These are phyloP conservation scores for Tetracentron sinense DNA, from an alignment of 164 flowering plant species.

Conservation along the genomic window DNA sequence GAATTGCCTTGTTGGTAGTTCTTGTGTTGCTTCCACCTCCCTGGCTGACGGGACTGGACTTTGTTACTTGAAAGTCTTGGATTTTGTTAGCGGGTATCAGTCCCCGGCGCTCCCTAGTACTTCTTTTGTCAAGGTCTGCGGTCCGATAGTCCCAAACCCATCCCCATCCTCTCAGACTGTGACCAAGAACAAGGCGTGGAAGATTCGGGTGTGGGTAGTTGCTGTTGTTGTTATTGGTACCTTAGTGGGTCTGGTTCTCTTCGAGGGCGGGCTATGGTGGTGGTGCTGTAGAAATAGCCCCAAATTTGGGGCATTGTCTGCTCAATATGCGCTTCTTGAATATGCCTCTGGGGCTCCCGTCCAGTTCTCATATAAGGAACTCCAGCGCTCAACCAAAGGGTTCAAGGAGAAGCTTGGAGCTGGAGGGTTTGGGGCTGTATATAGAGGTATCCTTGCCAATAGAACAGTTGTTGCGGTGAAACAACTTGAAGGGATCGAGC, in stretches of 20 bases:
- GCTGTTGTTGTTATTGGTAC: constrained; percentile 20
- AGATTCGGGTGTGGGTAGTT: constrained; percentile 18
- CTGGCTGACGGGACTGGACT: constrained; percentile 55
- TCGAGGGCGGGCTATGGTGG: constrained; percentile 31
- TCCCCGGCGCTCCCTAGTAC: constrained; percentile 52
- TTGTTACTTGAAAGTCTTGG: constrained; percentile 38
- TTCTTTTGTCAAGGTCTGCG: constrained; percentile 56
- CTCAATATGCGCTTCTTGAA: constrained; percentile 34
- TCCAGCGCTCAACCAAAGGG: constrained; percentile 34
- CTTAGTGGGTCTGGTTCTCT: constrained; percentile 10
- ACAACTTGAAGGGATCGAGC: constrained; percentile 41
- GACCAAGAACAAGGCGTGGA: not conserved
- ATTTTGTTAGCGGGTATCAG: constrained; percentile 48
- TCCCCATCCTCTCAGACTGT: not conserved
- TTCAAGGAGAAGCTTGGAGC: constrained; percentile 38
- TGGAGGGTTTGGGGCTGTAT: constrained; percentile 39
- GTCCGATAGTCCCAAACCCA: too few species aligned
- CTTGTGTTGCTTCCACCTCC: constrained; percentile 52
- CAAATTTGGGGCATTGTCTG: constrained; percentile 25
- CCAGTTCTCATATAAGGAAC: constrained; percentile 36
- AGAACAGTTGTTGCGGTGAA: constrained; percentile 34
- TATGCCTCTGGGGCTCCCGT: constrained; percentile 46
- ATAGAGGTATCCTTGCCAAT: constrained; percentile 30
- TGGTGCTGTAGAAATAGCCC: constrained; percentile 28
- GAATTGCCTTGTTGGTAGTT: constrained; percentile 36